Conservation (phyloP, 208 protist species). For the Trypanosomatidae sp. region DNA sequence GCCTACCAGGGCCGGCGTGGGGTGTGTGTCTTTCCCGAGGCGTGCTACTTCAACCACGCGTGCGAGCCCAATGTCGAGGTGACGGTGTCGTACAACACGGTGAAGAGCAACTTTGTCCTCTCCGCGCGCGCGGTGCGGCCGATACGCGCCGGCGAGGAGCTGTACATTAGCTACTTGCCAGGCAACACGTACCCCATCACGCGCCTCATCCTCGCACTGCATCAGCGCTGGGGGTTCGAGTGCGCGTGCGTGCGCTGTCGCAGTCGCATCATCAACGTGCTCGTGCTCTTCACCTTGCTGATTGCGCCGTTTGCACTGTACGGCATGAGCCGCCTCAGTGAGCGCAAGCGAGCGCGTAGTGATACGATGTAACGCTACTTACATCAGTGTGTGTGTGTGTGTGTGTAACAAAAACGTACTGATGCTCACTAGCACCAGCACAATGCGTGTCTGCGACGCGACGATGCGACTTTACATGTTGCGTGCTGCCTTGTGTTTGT, state of each 20-base stretch:
- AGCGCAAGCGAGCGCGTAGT: too few relatives aligned
- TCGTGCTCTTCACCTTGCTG: conserved; percentile 27
- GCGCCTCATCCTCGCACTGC: conserved; percentile 59
- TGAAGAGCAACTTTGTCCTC: conserved; percentile 63
- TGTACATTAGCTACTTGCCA: conserved; percentile 81
- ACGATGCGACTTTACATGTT: too few relatives aligned
- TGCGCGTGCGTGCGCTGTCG: conserved; percentile 70
- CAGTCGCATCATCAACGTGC: conserved; percentile 51
- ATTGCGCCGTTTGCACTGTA: conserved; percentile 42
- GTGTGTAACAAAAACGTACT: too few relatives aligned
- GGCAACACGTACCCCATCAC: conserved; percentile 66
- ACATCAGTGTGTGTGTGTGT: too few relatives aligned
- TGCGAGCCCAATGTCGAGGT: conserved; percentile 77
- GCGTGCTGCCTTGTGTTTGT: too few relatives aligned
- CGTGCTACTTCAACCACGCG: conserved; percentile 74
- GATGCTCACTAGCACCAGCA: too few relatives aligned
- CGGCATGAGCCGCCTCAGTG: too few relatives aligned
- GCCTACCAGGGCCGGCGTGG: conserved; percentile 65
- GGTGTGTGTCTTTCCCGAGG: conserved; percentile 72
- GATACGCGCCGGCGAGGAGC: conserved; percentile 60
- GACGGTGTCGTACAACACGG: conserved; percentile 50
- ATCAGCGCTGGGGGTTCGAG: conserved; percentile 76
- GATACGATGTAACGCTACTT: too few relatives aligned
- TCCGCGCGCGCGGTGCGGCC: conserved; percentile 55
- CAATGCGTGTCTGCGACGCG: too few relatives aligned